Evolutionary conservation across 495 filamentous ascomycete species (phyloP).

Genomic region (Aspergillus asperescens): DNA sequence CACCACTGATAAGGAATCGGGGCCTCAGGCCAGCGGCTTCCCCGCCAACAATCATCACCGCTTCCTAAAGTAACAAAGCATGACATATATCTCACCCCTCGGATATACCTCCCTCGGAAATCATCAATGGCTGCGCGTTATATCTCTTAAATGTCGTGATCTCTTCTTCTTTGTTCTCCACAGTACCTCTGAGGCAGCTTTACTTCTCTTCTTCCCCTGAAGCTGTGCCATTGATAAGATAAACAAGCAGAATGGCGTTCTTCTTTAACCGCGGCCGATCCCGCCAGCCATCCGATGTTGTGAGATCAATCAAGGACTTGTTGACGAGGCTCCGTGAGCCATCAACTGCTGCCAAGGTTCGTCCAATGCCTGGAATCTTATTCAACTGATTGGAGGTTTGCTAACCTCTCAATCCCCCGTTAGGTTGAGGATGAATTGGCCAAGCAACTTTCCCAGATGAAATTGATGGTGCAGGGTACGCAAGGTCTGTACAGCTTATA

Average conservation of each 20-base stretch:
- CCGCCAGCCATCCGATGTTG: slow-evolving; percentile 52
- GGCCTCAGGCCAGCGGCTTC: slow-evolving; percentile 20
- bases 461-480: slow-evolving; percentile 76
- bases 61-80: slow-evolving; percentile 12
- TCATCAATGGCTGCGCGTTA: neutral
- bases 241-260: slow-evolving; percentile 73
- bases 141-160: neutral
- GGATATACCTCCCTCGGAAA: neutral
- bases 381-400: slow-evolving; percentile 25
- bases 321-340: slow-evolving; percentile 45
- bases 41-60: slow-evolving; percentile 25
- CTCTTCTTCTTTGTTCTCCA: neutral
- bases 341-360: slow-evolving; percentile 40
- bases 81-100: neutral
- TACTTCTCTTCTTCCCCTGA: neutral
- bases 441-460: slow-evolving; percentile 75
- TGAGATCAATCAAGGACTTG: slow-evolving; percentile 53
- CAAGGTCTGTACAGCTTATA: slow-evolving; percentile 49
- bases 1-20: slow-evolving; percentile 16
- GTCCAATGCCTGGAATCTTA: slow-evolving; percentile 20
- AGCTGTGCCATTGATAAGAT: slow-evolving; percentile 12
- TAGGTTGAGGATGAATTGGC: slow-evolving; percentile 71
- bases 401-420: slow-evolving; percentile 13
- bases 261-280: slow-evolving; percentile 69
- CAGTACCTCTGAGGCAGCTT: neutral